These are phyloP conservation scores for Vitis amurensis DNA, from an alignment of 164 flowering plant genomes.

Conservation along the genomic window DNA sequence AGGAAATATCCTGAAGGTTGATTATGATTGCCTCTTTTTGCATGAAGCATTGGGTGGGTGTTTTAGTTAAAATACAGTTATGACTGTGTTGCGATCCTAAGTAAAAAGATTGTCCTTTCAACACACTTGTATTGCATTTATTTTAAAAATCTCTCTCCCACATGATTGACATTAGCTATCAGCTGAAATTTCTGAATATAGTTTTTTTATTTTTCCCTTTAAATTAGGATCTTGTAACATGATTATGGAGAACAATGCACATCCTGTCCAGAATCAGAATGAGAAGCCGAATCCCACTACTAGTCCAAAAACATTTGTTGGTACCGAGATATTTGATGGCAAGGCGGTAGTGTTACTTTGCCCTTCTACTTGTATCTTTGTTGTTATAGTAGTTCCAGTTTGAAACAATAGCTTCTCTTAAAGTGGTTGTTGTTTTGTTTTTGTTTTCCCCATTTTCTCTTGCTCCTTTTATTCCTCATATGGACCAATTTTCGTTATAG, in stretches of 20 bases:
- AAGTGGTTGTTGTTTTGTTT: not conserved
- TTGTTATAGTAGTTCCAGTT: not conserved
- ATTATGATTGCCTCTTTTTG: no score
- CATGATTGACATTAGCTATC: not conserved
- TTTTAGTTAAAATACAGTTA: no score
- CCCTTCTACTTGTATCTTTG: not conserved
- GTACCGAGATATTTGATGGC: constrained; percentile 59
- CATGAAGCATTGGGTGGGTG: no score
- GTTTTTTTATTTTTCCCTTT: not conserved
- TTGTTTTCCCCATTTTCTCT: not conserved
- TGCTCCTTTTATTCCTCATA: not conserved
- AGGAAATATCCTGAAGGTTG: no score
- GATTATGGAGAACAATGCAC: constrained; percentile 31
- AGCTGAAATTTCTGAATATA: not conserved
- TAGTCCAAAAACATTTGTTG: constrained; percentile 57
- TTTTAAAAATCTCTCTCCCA: no score
- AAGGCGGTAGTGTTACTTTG: constrained; percentile 44
- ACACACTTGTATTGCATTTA: no score
- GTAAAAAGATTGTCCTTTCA: no score
- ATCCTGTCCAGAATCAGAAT: constrained; percentile 23
- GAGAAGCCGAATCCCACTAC: constrained; percentile 32
- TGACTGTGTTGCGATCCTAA: no score
- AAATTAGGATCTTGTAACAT: constrained; percentile 24
- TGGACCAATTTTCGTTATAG: constrained; percentile 27
- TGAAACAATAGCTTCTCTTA: not conserved